Evolutionary conservation across 306 rosid genomes (phyloP).

Genomic region (Quercus agrifolia): DNA sequence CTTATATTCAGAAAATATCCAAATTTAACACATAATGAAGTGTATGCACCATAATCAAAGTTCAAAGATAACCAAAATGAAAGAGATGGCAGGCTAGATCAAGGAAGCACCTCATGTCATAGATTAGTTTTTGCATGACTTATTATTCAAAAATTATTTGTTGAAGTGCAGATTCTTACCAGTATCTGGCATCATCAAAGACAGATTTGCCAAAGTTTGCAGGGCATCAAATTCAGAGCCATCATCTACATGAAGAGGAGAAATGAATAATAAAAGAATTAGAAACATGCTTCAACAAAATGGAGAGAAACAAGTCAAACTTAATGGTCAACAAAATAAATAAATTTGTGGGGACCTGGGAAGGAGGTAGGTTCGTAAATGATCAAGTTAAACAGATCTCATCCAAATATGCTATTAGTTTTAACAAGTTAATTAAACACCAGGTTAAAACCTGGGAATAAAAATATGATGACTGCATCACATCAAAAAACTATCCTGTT

Average conservation of each 20-base stretch:
- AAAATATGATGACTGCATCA: not conserved
- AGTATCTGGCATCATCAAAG: constrained; percentile 81
- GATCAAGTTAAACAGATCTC: constrained; percentile 3
- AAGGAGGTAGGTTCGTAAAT: constrained; percentile 1
- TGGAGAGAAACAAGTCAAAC: constrained; percentile 23
- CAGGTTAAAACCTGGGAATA: not conserved
- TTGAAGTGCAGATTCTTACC: constrained; percentile 47
- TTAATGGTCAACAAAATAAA: constrained; percentile 20
- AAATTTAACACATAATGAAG: not conserved
- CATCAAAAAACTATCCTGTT: constrained; percentile 5
- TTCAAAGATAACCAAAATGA: not conserved
- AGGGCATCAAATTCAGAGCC: constrained; percentile 78
- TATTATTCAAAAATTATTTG: not conserved
- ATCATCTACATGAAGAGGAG: constrained; percentile 57
- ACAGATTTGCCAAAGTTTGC: constrained; percentile 81
- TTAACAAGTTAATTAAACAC: not conserved
- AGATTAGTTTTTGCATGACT: not conserved
- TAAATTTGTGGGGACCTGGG: not conserved
- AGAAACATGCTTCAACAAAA: constrained; percentile 16
- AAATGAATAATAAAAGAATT: constrained; percentile 10
- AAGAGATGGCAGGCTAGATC: constrained; percentile 3
- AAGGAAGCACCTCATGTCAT: constrained; percentile 6
- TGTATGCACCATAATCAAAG: constrained; percentile 1
- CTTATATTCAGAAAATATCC: not conserved
- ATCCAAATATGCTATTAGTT: constrained; percentile 2